These are phyloP conservation scores for Tausonia pullulans DNA, from an alignment of 1,284 basidiomycete genomes.

Conservation along the genomic window DNA sequence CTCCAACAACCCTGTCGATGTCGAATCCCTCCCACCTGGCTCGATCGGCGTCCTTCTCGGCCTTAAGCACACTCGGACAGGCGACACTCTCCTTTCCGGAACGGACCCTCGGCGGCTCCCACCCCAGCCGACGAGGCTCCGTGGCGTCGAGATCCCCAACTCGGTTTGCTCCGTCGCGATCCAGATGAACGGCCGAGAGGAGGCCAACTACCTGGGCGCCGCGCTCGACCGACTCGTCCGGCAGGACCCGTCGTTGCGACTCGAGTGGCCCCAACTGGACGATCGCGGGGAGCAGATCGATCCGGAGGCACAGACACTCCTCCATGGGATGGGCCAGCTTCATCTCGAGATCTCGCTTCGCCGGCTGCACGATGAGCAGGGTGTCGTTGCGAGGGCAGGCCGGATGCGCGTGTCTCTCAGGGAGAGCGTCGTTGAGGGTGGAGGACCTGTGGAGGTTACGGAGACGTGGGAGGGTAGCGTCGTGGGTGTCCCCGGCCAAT, in stretches of 20 bases:
- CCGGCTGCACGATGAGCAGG: slow-evolving; percentile 66
- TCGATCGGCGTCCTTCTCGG: slow-evolving; percentile 77
- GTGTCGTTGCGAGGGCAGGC: slow-evolving; percentile 64
- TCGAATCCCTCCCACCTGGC: slow-evolving; percentile 66
- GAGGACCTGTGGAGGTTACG: slow-evolving; percentile 23
- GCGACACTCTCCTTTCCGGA: slow-evolving; percentile 62
- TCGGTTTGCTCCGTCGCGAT: slow-evolving; percentile 47
- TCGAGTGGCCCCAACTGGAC: slow-evolving; percentile 24
- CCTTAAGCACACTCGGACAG: slow-evolving; percentile 68
- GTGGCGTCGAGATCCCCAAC: slow-evolving; percentile 59
- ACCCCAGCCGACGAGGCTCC: slow-evolving; percentile 37
- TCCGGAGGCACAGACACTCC: slow-evolving; percentile 62
- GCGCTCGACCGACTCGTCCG: slow-evolving; percentile 64
- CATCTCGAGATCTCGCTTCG: slow-evolving; percentile 79
- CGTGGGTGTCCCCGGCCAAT: slow-evolving; percentile 3
- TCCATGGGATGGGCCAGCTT: slow-evolving; percentile 71
- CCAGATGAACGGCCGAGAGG: slow-evolving; percentile 21
- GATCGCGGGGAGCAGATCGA: neutral
- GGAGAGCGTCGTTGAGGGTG: slow-evolving; percentile 48
- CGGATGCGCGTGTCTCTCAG: slow-evolving; percentile 62
- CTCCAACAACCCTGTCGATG: slow-evolving; percentile 64
- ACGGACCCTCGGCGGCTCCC: slow-evolving; percentile 8
- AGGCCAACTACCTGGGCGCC: slow-evolving; percentile 45
- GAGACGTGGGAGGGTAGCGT: slow-evolving; percentile 44
- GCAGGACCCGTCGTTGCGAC: slow-evolving; percentile 71